These are phyloP conservation scores for Acanthamoeba lenticulata DNA, from an alignment of 208 protist species.

Conservation along the genomic window DNA sequence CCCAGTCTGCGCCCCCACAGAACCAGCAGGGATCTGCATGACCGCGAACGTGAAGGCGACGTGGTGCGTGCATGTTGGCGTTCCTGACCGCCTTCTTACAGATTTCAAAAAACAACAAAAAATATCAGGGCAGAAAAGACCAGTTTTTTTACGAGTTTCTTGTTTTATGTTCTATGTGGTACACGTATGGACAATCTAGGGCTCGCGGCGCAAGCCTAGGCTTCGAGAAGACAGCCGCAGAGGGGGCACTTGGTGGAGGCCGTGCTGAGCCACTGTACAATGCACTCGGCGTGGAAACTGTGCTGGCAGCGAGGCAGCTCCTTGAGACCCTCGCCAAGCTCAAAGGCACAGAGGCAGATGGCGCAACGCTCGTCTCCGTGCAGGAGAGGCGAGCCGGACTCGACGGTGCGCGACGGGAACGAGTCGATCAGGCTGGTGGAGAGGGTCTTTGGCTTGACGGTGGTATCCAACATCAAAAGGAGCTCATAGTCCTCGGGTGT, in stretches of 20 bases:
- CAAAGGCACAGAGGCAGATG: slow-evolving; percentile 69
- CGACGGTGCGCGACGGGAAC: slow-evolving; percentile 33
- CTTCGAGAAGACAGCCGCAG: slow-evolving; percentile 34
- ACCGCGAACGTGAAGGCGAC: too few relatives aligned
- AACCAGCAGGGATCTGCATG: too few relatives aligned
- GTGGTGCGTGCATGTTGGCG: too few relatives aligned
- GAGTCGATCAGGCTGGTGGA: slow-evolving; percentile 13
- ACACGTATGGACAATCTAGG: neutral
- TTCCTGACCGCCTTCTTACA: too few relatives aligned
- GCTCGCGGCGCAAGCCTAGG: neutral
- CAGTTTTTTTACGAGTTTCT: too few relatives aligned
- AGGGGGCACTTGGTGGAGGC: slow-evolving; percentile 75
- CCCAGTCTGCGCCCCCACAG: too few relatives aligned
- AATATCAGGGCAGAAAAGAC: too few relatives aligned
- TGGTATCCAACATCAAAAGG: slow-evolving; percentile 69
- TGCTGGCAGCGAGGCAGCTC: slow-evolving; percentile 70
- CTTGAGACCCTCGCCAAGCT: slow-evolving; percentile 59
- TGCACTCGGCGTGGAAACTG: slow-evolving; percentile 73
- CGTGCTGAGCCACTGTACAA: slow-evolving; percentile 71
- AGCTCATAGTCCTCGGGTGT: slow-evolving; percentile 81
- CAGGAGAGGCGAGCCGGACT: neutral
- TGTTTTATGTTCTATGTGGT: neutral
- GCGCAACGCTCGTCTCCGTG: slow-evolving; percentile 52
- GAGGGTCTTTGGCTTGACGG: slow-evolving; percentile 71
- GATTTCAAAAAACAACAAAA: too few relatives aligned